Percentiles rank a stretch among this genome's conserved stretches.
These are phyloP conservation scores for Leavenworthia alabamica DNA, from an alignment of 345 rosid genomes.

Conservation along the genomic window DNA sequence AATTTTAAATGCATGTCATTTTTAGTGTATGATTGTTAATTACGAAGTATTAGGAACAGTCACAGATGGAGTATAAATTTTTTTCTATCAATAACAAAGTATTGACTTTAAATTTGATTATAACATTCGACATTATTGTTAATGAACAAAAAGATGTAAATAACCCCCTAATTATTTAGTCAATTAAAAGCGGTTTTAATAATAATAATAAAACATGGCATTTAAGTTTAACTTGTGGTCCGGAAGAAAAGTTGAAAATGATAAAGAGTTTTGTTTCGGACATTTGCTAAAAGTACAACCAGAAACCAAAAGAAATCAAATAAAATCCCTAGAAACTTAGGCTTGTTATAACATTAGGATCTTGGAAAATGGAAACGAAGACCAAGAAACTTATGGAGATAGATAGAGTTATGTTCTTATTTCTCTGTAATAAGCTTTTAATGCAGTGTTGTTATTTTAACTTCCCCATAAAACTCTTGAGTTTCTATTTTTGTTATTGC, in stretches of 20 bases:
- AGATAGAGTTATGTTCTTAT: too few species aligned
- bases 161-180: too few species aligned
- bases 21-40: conserved; percentile 1
- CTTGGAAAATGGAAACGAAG: conserved; percentile 1
- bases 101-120: background rate
- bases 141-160: background rate
- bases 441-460: background rate
- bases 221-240: too few species aligned
- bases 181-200: too few species aligned
- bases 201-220: background rate
- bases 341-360: background rate
- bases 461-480: conserved; percentile 5
- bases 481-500: conserved; percentile 5
- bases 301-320: background rate
- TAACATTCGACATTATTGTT: background rate
- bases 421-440: too few species aligned
- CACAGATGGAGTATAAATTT: too few species aligned
- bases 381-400: background rate
- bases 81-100: too few species aligned
- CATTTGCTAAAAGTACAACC: background rate
- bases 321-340: background rate
- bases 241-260: too few species aligned
- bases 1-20: background rate
- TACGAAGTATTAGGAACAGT: too few species aligned
- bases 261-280: too few species aligned